phyloP scores from a whole-genome alignment of 1,139 yeast genomes.

The Diutina rugosa region DNA sequence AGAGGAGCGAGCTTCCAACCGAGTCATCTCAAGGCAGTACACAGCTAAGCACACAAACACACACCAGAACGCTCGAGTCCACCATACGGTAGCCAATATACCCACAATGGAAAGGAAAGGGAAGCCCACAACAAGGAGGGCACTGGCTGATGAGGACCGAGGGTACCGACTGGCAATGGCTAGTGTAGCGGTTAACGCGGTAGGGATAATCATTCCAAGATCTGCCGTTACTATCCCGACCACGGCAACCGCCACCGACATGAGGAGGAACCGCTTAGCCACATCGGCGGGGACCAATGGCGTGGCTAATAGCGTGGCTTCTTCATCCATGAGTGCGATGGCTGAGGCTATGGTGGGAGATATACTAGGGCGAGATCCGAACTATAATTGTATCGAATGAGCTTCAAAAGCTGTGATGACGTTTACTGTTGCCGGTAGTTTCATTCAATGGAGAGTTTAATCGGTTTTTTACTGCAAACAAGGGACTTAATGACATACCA shows the following conservation, averaged over 20 bases:
- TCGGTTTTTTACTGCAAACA: no score
- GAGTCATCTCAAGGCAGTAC: background rate
- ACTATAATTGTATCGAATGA: no score
- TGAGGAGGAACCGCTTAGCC: background rate
- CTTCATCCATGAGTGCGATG: background rate
- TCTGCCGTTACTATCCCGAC: background rate
- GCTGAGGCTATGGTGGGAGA: background rate
- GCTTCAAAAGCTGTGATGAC: no score
- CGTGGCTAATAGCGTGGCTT: background rate
- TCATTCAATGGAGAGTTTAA: no score
- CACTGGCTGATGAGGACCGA: background rate
- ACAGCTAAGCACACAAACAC: background rate
- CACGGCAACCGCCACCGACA: background rate
- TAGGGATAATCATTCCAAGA: background rate
- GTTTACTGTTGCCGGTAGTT: no score
- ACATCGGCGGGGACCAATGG: background rate
- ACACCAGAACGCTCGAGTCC: background rate
- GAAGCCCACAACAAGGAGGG: background rate
- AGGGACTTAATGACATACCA: no score
- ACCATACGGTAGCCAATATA: background rate
- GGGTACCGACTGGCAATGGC: background rate
- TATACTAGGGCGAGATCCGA: background rate
- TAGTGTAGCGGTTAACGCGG: background rate
- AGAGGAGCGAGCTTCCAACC: background rate
- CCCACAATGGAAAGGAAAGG: background rate